These are phyloP conservation scores for Hyaloscypha finlandica DNA, from an alignment of 495 filamentous ascomycete species.

Conservation along the genomic window DNA sequence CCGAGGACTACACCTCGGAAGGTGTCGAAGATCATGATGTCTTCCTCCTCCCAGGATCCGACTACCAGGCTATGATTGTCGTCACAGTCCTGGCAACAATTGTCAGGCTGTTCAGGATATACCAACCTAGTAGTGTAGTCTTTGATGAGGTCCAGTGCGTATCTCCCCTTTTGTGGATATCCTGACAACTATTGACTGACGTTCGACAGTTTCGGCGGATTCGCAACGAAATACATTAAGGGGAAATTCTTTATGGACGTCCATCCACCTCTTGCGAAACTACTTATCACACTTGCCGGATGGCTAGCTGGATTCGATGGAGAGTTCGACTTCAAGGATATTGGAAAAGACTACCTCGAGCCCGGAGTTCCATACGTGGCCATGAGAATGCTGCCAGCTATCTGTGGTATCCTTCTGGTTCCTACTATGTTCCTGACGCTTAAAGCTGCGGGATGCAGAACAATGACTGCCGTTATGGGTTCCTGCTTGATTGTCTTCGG, in stretches of 20 bases:
- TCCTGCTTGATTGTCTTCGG: slow-evolving; percentile 88
- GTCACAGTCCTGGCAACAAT: slow-evolving; percentile 75
- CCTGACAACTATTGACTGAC: slow-evolving; percentile 13
- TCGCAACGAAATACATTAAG: slow-evolving; percentile 98
- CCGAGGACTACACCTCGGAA: slow-evolving; percentile 61
- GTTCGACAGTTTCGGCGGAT: slow-evolving; percentile 82
- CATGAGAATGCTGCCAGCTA: slow-evolving; percentile 90
- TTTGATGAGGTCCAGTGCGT: slow-evolving; percentile 99
- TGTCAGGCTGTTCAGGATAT: slow-evolving; percentile 92
- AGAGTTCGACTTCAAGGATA: slow-evolving; percentile 98
- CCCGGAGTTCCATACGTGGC: slow-evolving; percentile 95
- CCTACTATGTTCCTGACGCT: slow-evolving; percentile 93
- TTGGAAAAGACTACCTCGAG: slow-evolving; percentile 97
- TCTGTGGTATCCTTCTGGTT: slow-evolving; percentile 82
- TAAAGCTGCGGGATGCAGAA: slow-evolving; percentile 88
- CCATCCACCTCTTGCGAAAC: slow-evolving; percentile 94
- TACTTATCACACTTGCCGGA: slow-evolving; percentile 92
- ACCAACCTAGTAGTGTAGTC: slow-evolving; percentile 93
- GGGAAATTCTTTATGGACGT: slow-evolving; percentile 99
- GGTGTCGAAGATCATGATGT: slow-evolving; percentile 72
- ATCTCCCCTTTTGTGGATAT: slow-evolving; percentile 8
- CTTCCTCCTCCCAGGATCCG: slow-evolving; percentile 71
- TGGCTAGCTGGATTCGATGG: slow-evolving; percentile 96
- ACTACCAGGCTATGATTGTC: slow-evolving; percentile 73
- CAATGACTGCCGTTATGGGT: slow-evolving; percentile 77